A percentile compares a stretch with the other conserved stretches of the same genome.
Evolutionary conservation across 768 basidiomycete species (phyloP).

Genomic region (Kwoniella sp.): DNA sequence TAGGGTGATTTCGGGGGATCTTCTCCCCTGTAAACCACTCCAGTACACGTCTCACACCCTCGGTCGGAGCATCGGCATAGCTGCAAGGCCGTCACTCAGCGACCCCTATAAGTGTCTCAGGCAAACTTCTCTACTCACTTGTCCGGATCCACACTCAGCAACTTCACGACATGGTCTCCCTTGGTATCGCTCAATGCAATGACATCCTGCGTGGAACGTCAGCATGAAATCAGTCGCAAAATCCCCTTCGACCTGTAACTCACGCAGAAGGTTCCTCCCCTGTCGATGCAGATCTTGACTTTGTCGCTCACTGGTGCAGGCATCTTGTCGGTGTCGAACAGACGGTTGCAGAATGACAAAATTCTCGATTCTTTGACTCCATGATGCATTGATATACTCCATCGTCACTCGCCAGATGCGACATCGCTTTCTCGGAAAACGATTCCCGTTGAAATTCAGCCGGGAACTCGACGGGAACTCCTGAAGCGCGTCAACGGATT

Average conservation of each 20-base stretch:
- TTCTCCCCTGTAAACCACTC: slow-evolving; percentile 71
- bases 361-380: not conserved
- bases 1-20: slow-evolving; percentile 67
- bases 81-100: slow-evolving; percentile 51
- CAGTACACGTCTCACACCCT: slow-evolving; percentile 82
- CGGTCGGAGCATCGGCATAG: slow-evolving; percentile 86
- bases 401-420: not conserved
- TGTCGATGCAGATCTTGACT: slow-evolving; percentile 36
- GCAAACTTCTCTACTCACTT: slow-evolving; percentile 19
- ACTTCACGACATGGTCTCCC: slow-evolving; percentile 32
- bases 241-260: slow-evolving; percentile 61
- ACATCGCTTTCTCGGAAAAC: not conserved
- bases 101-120: not conserved
- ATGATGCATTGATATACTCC: not conserved
- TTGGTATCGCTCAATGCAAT: slow-evolving; percentile 54
- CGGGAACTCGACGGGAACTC: not conserved
- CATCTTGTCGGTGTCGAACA: slow-evolving; percentile 17
- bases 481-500: not conserved
- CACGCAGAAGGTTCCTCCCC: slow-evolving; percentile 88
- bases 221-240: slow-evolving; percentile 56
- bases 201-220: slow-evolving; percentile 48
- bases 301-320: slow-evolving; percentile 32
- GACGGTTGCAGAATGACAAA: not conserved
- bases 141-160: slow-evolving; percentile 33
- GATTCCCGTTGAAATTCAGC: not conserved